Conservation (phyloP, 148 eudicot genomes). For the Rhododendron vialii region DNA sequence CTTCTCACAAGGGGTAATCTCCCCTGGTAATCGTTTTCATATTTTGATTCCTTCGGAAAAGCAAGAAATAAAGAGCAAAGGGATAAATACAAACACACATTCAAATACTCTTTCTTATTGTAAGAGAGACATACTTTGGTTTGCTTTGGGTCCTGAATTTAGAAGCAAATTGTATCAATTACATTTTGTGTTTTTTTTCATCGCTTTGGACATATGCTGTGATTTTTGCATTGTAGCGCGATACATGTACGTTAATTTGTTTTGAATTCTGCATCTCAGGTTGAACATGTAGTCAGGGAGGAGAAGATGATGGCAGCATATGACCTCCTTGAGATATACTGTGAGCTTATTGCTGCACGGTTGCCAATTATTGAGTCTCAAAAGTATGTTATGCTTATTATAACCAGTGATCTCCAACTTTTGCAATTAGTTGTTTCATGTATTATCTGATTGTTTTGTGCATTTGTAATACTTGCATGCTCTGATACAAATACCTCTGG, state of each 20-base stretch:
- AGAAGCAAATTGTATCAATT: background rate
- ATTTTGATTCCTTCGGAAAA: background rate
- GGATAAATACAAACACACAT: background rate
- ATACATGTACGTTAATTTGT: background rate
- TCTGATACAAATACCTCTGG: background rate
- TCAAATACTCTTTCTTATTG: background rate
- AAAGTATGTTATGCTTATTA: slow-evolving; percentile 48
- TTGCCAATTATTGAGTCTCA: slow-evolving; percentile 91
- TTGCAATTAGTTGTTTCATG: background rate
- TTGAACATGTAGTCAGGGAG: slow-evolving; percentile 93
- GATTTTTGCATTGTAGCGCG: background rate
- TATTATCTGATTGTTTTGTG: background rate
- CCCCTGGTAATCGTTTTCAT: background rate
- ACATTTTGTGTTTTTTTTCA: background rate
- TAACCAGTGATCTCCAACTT: background rate
- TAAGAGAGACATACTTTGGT: too few relatives aligned
- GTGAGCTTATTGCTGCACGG: slow-evolving; percentile 84
- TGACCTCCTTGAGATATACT: slow-evolving; percentile 80
- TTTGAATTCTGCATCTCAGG: slow-evolving; percentile 41
- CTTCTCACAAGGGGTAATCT: background rate
- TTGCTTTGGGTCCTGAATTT: background rate
- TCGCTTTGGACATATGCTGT: background rate
- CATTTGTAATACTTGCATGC: background rate
- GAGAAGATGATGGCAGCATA: slow-evolving; percentile 86
- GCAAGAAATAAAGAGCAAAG: background rate